Conservation (phyloP, 768 basidiomycete species). For the Dentipellis sp. region DNA sequence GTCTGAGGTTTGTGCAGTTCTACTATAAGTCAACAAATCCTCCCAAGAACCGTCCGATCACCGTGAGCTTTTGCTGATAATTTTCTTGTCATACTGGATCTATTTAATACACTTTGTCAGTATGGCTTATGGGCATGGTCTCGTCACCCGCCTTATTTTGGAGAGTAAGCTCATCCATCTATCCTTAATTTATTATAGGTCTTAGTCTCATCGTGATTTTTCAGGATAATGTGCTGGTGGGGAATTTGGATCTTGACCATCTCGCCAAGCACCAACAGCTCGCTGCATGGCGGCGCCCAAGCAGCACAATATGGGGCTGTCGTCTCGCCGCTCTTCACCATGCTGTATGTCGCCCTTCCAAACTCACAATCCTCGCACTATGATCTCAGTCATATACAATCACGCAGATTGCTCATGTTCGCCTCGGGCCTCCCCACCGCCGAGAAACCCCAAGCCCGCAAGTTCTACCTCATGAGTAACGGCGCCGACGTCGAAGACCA, state of each 20-base stretch:
- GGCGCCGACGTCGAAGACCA: constrained; percentile 20
- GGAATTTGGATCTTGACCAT: constrained; percentile 54
- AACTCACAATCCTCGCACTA: not conserved
- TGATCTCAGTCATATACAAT: not conserved
- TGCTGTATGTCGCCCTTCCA: constrained; percentile 35
- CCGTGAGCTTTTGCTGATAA: constrained; percentile 20
- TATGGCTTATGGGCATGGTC: constrained; percentile 47
- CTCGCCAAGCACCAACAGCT: constrained; percentile 44
- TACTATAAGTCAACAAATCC: constrained; percentile 40
- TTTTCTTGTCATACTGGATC: not conserved
- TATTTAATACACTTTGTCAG: constrained; percentile 18
- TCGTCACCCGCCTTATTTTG: constrained; percentile 64
- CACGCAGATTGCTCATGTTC: constrained; percentile 47
- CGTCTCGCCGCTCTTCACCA: constrained; percentile 55
- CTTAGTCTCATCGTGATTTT: not conserved
- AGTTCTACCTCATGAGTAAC: constrained; percentile 43
- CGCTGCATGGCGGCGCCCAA: constrained; percentile 30
- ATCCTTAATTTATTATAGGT: not conserved
- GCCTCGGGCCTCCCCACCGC: constrained; percentile 62
- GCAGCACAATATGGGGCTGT: constrained; percentile 53
- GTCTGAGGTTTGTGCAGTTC: constrained; percentile 25
- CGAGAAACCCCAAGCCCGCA: constrained; percentile 56
- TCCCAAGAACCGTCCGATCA: constrained; percentile 41
- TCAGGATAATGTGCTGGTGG: constrained; percentile 56
- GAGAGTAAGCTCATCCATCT: constrained; percentile 38